Conservation (phyloP, 441 rosid genomes). For the Gossypium aridum region DNA sequence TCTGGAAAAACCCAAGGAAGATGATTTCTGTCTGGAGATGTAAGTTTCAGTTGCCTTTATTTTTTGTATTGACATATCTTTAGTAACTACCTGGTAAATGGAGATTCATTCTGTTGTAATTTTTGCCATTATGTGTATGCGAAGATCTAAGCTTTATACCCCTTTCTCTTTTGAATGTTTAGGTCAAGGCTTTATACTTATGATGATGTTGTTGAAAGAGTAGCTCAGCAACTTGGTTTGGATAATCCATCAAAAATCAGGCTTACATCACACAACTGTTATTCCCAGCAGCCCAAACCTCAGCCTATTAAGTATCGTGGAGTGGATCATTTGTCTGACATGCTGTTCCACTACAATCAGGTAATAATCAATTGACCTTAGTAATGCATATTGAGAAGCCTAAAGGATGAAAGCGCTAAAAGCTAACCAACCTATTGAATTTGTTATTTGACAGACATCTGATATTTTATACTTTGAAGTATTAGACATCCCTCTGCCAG, state of each 20-base stretch:
- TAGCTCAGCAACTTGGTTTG: conserved; percentile 38
- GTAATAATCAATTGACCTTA: conserved; percentile 15
- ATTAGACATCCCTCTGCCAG: conserved; percentile 51
- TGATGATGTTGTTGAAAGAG: conserved; percentile 53
- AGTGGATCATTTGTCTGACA: conserved; percentile 45
- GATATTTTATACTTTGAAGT: conserved; percentile 51
- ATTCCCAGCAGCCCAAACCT: conserved; percentile 57
- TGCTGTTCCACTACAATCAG: conserved; percentile 55
- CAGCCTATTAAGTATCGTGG: conserved; percentile 52
- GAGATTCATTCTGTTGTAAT: background rate
- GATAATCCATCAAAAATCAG: conserved; percentile 50
- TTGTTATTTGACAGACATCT: conserved; percentile 28
- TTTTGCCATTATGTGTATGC: background rate
- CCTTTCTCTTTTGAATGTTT: conserved; percentile 7
- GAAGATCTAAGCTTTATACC: background rate
- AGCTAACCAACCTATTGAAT: conserved; percentile 7
- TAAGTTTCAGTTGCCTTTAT: conserved; percentile 23
- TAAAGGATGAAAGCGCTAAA: background rate
- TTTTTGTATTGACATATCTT: background rate
- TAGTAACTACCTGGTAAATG: background rate
- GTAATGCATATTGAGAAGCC: background rate
- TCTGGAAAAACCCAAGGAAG: conserved; percentile 50
- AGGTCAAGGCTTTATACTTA: conserved; percentile 47
- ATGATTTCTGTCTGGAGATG: conserved; percentile 49
- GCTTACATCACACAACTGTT: conserved; percentile 52